Conservation (phyloP, 371 early-diverging fungal genomes). For the Smittium culicis region DNA sequence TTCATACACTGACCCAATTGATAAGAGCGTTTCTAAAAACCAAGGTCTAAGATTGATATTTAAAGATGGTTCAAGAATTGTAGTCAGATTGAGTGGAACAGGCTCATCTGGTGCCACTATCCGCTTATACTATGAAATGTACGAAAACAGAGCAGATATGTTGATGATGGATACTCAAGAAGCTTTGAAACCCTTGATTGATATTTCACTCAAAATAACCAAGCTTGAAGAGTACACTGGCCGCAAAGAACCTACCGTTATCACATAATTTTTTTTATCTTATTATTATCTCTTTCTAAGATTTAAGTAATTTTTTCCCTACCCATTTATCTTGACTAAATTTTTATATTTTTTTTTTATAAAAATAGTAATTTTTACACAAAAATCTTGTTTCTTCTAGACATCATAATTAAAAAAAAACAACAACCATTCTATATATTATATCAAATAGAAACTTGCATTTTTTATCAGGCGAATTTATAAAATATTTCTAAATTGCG, state of each 20-base stretch:
- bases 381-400: too few species aligned
- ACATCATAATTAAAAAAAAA: too few species aligned
- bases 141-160: slow-evolving; percentile 44
- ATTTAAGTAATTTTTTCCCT: too few species aligned
- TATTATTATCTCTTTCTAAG: too few species aligned
- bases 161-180: slow-evolving; percentile 55
- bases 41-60: slow-evolving; percentile 89
- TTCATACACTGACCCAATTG: slow-evolving; percentile 86
- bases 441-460: too few species aligned
- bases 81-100: slow-evolving; percentile 87
- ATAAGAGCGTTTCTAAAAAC: slow-evolving; percentile 65
- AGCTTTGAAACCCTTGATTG: slow-evolving; percentile 78
- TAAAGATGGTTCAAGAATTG: slow-evolving; percentile 74
- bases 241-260: slow-evolving; percentile 83
- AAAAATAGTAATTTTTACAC: too few species aligned
- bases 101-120: slow-evolving; percentile 93
- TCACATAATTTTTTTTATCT: slow-evolving; percentile 41
- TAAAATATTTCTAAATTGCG: too few species aligned
- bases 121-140: slow-evolving; percentile 90
- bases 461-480: too few species aligned
- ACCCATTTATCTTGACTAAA: too few species aligned
- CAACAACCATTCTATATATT: too few species aligned
- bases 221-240: slow-evolving; percentile 71
- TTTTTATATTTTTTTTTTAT: too few species aligned
- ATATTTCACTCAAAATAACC: slow-evolving; percentile 63